Evolutionary conservation across 176 grass and related monocot species (phyloP).

Genomic region (Bolboschoenus planiculmis): DNA sequence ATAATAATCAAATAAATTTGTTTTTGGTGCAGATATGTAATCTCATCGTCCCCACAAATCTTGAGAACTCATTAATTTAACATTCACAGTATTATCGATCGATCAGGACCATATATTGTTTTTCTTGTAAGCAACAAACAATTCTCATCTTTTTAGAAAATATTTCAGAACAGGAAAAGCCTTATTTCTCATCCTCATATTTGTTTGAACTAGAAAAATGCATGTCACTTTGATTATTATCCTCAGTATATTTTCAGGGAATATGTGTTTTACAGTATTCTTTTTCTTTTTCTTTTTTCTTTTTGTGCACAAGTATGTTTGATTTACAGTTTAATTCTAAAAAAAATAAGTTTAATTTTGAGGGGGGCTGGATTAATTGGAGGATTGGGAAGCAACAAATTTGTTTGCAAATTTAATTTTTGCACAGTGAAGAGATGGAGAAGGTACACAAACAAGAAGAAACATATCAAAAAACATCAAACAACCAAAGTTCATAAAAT

Average conservation of each 20-base stretch:
- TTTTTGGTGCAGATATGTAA: neutral
- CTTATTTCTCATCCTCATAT: neutral
- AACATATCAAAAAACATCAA: neutral
- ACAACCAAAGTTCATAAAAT: neutral
- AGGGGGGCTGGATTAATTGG: neutral
- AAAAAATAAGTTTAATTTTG: neutral
- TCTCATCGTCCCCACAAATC: neutral
- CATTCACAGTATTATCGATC: neutral
- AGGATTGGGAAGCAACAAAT: neutral
- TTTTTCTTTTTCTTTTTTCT: neutral
- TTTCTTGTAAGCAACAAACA: neutral
- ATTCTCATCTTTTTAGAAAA: neutral
- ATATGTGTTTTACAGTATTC: neutral
- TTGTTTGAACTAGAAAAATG: neutral
- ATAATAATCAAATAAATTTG: neutral
- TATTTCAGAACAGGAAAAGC: neutral
- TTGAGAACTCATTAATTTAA: neutral
- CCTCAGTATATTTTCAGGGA: neutral
- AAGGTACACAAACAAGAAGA: constrained; percentile 1
- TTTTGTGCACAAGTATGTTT: neutral
- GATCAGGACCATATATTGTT: neutral
- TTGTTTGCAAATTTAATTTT: neutral
- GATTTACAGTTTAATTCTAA: neutral
- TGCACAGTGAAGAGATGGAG: neutral
- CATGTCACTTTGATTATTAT: neutral